Evolutionary conservation across 192 early-diverging fungal species (phyloP), one percentile per base, ranked within the genome.

Genomic region (Entomortierella chlamydospora): DNA sequence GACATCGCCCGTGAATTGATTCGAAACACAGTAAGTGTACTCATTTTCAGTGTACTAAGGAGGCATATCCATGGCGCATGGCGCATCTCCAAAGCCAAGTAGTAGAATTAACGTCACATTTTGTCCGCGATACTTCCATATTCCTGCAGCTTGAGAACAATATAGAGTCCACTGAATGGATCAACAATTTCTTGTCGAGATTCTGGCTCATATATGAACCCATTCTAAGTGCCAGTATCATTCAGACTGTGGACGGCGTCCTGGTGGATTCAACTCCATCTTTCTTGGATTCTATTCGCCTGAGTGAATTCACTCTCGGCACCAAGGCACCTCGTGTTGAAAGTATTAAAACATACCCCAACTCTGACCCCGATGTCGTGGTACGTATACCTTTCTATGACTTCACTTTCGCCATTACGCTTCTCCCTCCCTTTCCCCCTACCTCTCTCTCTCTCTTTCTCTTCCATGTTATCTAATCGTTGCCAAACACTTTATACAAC

Each of bases 141-240:
- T 12, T 25, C 4, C 13, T 47, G 13, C 53, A 78, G 74, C 55
- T 90, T 8, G 85, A 85, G 43, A 81, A 73, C 22, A 81, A 87
- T 29, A 64, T 59, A 8, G 93, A 94, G 58, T 78, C 91, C 39
- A 94, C 91, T 13, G 95, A 95, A 55, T 98, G 96, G 96, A 84
- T 98, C 47, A 98, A 98, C 79, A 88, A 90, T 83, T 95, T 95
- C 81, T 81, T 94, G 61, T 86, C 87, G 25, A 86, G 90, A 53
- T 97, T 95, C 83, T 98, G 96, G 96, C 78, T 93, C n/a, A 94
- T 92, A 59, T 96, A 93, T 62, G 96, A 98, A 81, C 95, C 95
- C 37, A 87, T 89, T 29, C 86, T 98, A 55, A 91, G 92, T 59
- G 86, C 90, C 47, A 87, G 88, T 43, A 87, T 97, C 23, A 88